Base-by-base conservation (phyloP, 2,329 filamentous ascomycete species). In the Nakataea oryzae region DNA sequence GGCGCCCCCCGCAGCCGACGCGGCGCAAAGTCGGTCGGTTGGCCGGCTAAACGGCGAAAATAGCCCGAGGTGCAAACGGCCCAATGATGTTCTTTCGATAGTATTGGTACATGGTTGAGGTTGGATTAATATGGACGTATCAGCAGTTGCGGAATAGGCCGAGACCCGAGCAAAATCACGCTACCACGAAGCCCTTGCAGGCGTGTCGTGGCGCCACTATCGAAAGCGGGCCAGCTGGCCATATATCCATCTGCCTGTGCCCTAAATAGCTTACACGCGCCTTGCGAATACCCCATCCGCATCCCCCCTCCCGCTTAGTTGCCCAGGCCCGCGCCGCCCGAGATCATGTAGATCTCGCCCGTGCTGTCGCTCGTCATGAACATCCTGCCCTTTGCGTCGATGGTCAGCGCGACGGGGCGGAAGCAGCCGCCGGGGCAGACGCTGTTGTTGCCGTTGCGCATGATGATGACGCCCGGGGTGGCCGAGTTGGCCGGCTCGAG, bases 311-410 rank as follows among this genome's bases (percentile, higher is more conserved):
- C 8, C 1, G 24, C 54, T 24, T 56, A 56, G 12, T 29, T 26
- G 14, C 54, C 54, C 26, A 56, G 54, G 54, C 54, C 54, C 24
- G 27, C 27, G 7, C 54, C 65, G 26, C 66, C 65, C 34, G 67
- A 67, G 32, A 69, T 65, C 47, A 82, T 74, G 66, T 78, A 82
- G 41, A 84, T 77, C 71, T 86, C 82, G 0, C 82, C 83, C 0
- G 80, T 82, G 0, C 75, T 66, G 67, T 85, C 83, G 47, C 76
- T 79, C 60, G 74, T 80, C 70, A 84, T 78, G 69, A 79, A 86
- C 28, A 86, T 70, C 3, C 81, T 62, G 14, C 62, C 61, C 41
- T 60, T 57, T n/a, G 60, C 57, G 41, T 63, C 63, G 55, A 63
- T 60, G 2, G 62, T 59, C 27, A 64, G 26, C 9, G 61, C 62